phyloP scores from a whole-genome alignment of 2,329 filamentous ascomycete genomes.

The Neonectria faginata region DNA sequence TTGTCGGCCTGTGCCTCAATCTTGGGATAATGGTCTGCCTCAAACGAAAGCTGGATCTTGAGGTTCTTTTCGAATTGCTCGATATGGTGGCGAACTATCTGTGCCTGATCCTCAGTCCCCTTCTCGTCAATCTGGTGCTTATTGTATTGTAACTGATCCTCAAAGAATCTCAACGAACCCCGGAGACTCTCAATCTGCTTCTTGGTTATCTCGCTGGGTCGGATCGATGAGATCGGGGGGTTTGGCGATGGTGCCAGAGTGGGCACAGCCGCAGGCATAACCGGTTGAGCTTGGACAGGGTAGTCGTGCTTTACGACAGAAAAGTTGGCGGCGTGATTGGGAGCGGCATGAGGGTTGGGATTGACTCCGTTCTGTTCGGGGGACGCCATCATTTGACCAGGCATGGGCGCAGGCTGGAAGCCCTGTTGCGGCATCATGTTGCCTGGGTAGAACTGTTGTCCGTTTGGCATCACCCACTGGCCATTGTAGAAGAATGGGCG shows the following conservation, averaged over 20 bases:
- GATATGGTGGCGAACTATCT: slow-evolving; percentile 59
- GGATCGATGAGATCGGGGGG: slow-evolving; percentile 69
- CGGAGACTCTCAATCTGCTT: slow-evolving; percentile 67
- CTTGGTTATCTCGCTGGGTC: slow-evolving; percentile 70
- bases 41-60: slow-evolving; percentile 58
- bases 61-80: slow-evolving; percentile 62
- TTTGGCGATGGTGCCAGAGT: slow-evolving; percentile 27
- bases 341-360: slow-evolving; percentile 12
- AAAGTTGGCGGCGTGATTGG: not conserved
- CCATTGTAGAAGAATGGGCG: slow-evolving; percentile 60
- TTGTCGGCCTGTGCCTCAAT: slow-evolving; percentile 43
- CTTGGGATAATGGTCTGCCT: slow-evolving; percentile 58
- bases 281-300: slow-evolving; percentile 23
- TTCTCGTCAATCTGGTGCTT: slow-evolving; percentile 71
- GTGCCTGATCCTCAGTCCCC: slow-evolving; percentile 58
- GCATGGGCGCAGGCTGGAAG: slow-evolving; percentile 43
- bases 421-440: slow-evolving; percentile 46
- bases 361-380: slow-evolving; percentile 4
- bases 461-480: slow-evolving; percentile 55
- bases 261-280: not conserved
- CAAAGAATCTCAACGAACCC: slow-evolving; percentile 64
- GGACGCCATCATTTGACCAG: slow-evolving; percentile 39
- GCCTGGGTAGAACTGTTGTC: slow-evolving; percentile 42
- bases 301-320: slow-evolving; percentile 25
- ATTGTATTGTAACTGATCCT: slow-evolving; percentile 71